These are phyloP conservation scores for Paramecium caudatum DNA, from an alignment of 73 alveolate species.

Conservation along the genomic window DNA sequence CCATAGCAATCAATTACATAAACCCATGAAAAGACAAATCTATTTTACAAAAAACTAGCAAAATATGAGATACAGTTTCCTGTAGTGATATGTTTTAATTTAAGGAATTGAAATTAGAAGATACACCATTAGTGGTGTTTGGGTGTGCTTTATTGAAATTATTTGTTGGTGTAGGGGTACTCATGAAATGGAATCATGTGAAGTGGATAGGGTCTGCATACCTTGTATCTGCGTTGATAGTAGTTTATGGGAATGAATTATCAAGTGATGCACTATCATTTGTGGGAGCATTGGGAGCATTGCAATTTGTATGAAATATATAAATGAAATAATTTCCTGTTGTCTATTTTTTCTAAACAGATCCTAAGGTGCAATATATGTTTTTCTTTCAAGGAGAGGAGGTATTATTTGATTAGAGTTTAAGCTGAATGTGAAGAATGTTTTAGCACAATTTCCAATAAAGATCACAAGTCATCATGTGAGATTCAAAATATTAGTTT, in stretches of 20 bases:
- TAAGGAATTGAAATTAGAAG: not conserved
- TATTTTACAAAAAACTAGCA: not conserved
- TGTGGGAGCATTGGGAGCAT: slow-evolving; percentile 36
- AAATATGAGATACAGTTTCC: not conserved
- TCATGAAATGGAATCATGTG: slow-evolving; percentile 26
- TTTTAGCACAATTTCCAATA: not conserved
- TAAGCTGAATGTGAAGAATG: not conserved
- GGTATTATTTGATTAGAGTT: not conserved
- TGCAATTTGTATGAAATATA: slow-evolving; percentile 25
- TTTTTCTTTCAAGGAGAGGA: slow-evolving; percentile 33
- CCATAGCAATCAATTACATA: not conserved
- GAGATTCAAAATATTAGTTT: slow-evolving; percentile 16
- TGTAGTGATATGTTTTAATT: not conserved
- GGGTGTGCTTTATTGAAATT: slow-evolving; percentile 26
- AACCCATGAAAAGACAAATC: slow-evolving; percentile 31
- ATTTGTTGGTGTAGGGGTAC: not conserved
- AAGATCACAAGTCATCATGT: slow-evolving; percentile 28
- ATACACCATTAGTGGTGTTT: not conserved
- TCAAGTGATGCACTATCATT: not conserved
- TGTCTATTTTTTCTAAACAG: slow-evolving; percentile 29
- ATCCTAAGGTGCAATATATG: slow-evolving; percentile 24
- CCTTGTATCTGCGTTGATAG: not conserved
- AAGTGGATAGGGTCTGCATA: not conserved
- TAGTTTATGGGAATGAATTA: not conserved
- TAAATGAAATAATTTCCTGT: slow-evolving; percentile 42